These are phyloP conservation scores for Fonsecaea pedrosoi DNA, from an alignment of 2,329 filamentous ascomycete genomes.

Conservation along the genomic window DNA sequence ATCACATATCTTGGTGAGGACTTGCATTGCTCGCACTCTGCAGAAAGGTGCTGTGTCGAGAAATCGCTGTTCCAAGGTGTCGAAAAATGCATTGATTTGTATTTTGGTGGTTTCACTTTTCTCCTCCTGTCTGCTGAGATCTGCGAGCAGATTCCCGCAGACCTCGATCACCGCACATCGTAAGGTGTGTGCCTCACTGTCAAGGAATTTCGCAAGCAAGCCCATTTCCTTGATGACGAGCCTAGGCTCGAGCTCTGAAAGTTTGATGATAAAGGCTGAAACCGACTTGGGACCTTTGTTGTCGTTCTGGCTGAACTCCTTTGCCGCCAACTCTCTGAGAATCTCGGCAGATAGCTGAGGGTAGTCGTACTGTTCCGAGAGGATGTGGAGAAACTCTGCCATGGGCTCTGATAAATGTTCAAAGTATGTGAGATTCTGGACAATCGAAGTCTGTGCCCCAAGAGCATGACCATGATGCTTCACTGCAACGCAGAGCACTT, in stretches of 20 bases:
- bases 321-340: conserved; percentile 90
- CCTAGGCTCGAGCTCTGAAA: conserved; percentile 89
- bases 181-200: conserved; percentile 95
- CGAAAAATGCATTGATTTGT: conserved; percentile 95
- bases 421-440: conserved; percentile 97
- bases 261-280: conserved; percentile 87
- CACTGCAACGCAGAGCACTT: conserved; percentile 92
- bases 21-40: conserved; percentile 87
- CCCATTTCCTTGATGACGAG: conserved; percentile 98
- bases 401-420: conserved; percentile 98
- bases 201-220: conserved; percentile 88
- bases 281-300: conserved; percentile 95
- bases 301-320: conserved; percentile 97
- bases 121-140: conserved; percentile 90
- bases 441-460: conserved; percentile 95
- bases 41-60: conserved; percentile 97
- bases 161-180: conserved; percentile 95
- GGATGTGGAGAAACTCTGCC: conserved; percentile 96
- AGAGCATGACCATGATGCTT: conserved; percentile 98
- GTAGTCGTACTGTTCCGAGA: conserved; percentile 97
- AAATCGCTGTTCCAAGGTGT: conserved; percentile 94
- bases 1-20: conserved; percentile 89
- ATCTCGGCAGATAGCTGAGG: conserved; percentile 94
- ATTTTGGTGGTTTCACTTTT: conserved; percentile 90
- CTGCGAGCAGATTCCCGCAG: conserved; percentile 90